Base-by-base conservation (phyloP, 2,329 filamentous ascomycete species). In the Aspergillus alliaceus region DNA sequence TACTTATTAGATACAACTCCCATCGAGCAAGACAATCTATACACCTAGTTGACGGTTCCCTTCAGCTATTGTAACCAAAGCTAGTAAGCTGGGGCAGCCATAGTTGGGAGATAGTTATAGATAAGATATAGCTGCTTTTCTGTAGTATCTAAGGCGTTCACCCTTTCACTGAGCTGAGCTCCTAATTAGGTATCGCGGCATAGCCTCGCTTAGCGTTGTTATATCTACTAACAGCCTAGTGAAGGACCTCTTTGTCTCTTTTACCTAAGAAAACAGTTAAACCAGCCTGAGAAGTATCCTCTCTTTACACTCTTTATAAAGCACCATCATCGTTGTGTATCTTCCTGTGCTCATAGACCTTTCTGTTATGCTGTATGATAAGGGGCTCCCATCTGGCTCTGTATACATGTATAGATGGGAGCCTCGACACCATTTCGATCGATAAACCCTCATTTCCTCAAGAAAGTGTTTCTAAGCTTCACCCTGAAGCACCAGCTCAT, bases 111-210 rank as follows among this genome's bases (percentile, higher is more conserved):
- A n/a, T n/a, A n/a, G n/a, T n/a, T n/a, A n/a, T n/a, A n/a, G n/a
- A n/a, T n/a, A n/a, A n/a, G n/a, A n/a, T n/a, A n/a, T n/a, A n/a
- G n/a, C n/a, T n/a, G n/a, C n/a, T n/a, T n/a, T n/a, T n/a, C n/a
- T 9, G 42, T n/a, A 27, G 9, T 47, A 50, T 54, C 53, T 48
- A 12, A 56, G 51, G 51, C 32, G 47, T 49, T 42, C 42, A 40
- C 9, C 25, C 18, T 44, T 49, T 54, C 57, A 62, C 52, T 32
- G 55, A 52, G 20, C 20, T 54, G 29, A 39, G 51, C 61, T 54
- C 60, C 57, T 40, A 55, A 61, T 54, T 25, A 31, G 59, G 60
- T 39, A 61, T 64, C 60, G 37, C 20, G 37, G 5, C 20, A 12
- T 39, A 54, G 22, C 53, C 47, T 64, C 58, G 58, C 51, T 56